These are phyloP conservation scores for Cryptomeria japonica DNA, from an alignment of 75 land plant species.

Conservation along the genomic window DNA sequence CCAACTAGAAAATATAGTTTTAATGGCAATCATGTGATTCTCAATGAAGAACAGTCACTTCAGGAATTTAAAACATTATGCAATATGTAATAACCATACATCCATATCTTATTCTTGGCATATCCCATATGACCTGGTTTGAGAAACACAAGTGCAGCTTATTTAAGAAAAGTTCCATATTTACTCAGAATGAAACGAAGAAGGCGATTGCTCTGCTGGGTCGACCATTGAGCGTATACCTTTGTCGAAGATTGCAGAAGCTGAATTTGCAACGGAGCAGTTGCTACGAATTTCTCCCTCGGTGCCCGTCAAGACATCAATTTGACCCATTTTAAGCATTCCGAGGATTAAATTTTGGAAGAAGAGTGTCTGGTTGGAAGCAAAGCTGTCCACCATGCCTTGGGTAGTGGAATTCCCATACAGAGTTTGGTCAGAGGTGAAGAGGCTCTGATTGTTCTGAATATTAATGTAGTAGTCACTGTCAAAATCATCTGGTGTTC, in stretches of 20 bases:
- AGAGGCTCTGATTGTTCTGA: not conserved
- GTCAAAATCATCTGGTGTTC: conserved; percentile 17
- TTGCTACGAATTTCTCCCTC: conserved; percentile 19
- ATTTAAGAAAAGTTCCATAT: not conserved
- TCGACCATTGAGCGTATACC: not conserved
- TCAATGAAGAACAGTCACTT: too few species aligned
- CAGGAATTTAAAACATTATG: too few species aligned
- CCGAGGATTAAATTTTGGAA: conserved; percentile 8
- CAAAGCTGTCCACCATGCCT: conserved; percentile 8
- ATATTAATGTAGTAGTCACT: conserved; percentile 24
- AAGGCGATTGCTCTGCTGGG: not conserved
- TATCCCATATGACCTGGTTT: not conserved
- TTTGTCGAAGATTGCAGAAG: not conserved
- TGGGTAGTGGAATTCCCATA: not conserved
- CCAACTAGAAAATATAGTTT: too few species aligned
- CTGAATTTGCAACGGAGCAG: conserved; percentile 8
- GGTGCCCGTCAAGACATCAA: conserved; percentile 14
- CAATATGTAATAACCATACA: too few species aligned
- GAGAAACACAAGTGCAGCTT: not conserved
- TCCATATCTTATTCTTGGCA: too few species aligned
- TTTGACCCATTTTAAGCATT: conserved; percentile 28
- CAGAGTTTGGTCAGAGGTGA: conserved; percentile 20
- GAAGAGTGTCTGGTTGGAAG: conserved; percentile 10
- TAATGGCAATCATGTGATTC: too few species aligned
- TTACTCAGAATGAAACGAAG: not conserved